A percentile compares a stretch with the other conserved stretches of the same genome.
Evolutionary conservation across 352 stramenopile genomes (phyloP).

Genomic region (Aphanomyces euteiches): DNA sequence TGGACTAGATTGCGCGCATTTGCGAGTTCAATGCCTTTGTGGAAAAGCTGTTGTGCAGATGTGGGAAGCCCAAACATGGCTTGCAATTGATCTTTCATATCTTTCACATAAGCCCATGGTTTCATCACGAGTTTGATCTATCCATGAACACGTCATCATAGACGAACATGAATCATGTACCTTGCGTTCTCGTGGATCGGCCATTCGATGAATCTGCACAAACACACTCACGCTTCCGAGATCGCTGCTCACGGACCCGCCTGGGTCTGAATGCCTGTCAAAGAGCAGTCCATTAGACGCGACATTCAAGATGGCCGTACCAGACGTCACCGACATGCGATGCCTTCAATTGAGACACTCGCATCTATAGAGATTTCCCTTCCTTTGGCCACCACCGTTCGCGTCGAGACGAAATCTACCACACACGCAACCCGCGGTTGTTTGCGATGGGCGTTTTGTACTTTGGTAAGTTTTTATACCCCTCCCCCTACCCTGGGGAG

Average conservation of each 20-base stretch:
- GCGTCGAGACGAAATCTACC: no score
- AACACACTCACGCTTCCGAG: constrained; percentile 26
- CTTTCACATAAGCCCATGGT: constrained; percentile 77
- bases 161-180: not conserved
- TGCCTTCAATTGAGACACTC: constrained; percentile 16
- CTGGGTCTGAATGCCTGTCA: constrained; percentile 20
- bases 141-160: not conserved
- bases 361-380: not conserved
- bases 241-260: constrained; percentile 17
- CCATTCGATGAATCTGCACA: constrained; percentile 20
- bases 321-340: not conserved
- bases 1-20: constrained; percentile 80
- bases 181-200: constrained; percentile 25
- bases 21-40: constrained; percentile 75
- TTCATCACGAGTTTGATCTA: constrained; percentile 77
- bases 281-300: no score
- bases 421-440: no score
- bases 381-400: no score
- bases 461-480: no score
- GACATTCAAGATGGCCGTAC: not conserved
- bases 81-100: constrained; percentile 83
- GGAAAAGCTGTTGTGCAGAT: constrained; percentile 78
- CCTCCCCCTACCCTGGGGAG: no score
- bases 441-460: no score
- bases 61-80: constrained; percentile 77